phyloP scores from a whole-genome alignment of 2,329 filamentous ascomycete genomes.

The Fusarium verticillioides region DNA sequence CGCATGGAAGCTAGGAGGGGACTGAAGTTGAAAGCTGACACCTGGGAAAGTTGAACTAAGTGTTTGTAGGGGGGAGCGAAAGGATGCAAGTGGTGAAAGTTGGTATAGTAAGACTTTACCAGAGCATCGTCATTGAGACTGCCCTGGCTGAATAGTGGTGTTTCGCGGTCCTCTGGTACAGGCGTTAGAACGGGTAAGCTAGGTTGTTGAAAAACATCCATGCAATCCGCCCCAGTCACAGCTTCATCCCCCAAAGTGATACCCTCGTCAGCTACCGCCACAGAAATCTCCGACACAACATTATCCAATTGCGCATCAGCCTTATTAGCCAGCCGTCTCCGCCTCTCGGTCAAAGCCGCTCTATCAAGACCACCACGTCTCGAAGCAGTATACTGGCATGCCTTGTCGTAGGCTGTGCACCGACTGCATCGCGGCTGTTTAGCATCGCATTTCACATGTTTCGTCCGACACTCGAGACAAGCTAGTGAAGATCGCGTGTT shows the following conservation, averaged over 20 bases:
- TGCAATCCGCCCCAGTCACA: too few species aligned
- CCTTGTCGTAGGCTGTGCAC: slow-evolving; percentile 55
- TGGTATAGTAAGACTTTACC: slow-evolving; percentile 50
- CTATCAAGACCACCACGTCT: slow-evolving; percentile 57
- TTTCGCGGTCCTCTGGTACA: neutral
- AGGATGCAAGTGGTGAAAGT: slow-evolving; percentile 50
- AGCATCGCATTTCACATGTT: slow-evolving; percentile 65
- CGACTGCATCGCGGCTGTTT: slow-evolving; percentile 58
- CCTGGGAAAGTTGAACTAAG: slow-evolving; percentile 17
- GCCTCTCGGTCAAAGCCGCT: slow-evolving; percentile 43
- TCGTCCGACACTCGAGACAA: slow-evolving; percentile 62
- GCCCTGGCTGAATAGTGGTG: neutral
- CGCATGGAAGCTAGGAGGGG: slow-evolving; percentile 46
- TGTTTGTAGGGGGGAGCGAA: slow-evolving; percentile 39
- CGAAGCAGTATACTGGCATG: slow-evolving; percentile 63
- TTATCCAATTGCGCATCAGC: rapidly evolving
- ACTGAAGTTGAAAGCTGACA: slow-evolving; percentile 19
- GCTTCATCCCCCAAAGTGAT: neutral
- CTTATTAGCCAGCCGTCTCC: slow-evolving; percentile 38
- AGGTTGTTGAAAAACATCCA: neutral
- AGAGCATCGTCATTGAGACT: slow-evolving; percentile 37
- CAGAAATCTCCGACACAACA: rapidly evolving
- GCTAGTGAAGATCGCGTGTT: slow-evolving; percentile 51
- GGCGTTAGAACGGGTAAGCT: neutral
- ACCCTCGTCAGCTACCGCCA: rapidly evolving